Evolutionary conservation across 2,329 filamentous ascomycete species (phyloP).

Genomic region (Aspergillus sclerotialis): DNA sequence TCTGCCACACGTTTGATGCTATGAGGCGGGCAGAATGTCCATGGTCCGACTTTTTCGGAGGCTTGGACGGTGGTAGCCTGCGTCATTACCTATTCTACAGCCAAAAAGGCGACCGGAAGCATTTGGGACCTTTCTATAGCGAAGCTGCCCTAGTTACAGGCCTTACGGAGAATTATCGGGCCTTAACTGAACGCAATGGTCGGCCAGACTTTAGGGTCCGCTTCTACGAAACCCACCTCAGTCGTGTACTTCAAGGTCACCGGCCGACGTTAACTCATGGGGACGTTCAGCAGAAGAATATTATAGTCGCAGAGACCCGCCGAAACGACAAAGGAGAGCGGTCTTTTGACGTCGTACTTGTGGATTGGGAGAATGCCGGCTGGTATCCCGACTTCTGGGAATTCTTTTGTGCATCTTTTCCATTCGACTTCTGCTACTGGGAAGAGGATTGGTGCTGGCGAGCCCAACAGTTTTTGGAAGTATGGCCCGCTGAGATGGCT

Average conservation of each 20-base stretch:
- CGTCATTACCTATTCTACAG: conserved; percentile 20
- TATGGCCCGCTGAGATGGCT: neutral
- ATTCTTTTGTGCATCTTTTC: neutral
- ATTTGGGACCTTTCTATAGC: conserved; percentile 17
- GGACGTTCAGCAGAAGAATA: neutral
- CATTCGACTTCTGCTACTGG: neutral
- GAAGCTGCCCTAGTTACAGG: conserved; percentile 20
- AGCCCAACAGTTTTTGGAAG: neutral
- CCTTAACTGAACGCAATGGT: conserved; percentile 12
- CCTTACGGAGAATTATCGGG: conserved; percentile 18
- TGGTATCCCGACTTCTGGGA: neutral
- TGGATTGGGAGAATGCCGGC: neutral
- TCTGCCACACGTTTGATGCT: conserved; percentile 13
- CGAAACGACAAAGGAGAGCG: neutral
- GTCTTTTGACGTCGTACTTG: neutral
- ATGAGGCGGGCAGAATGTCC: conserved; percentile 18
- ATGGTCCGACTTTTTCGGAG: conserved; percentile 18
- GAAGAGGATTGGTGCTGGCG: neutral
- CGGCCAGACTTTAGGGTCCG: conserved; percentile 2
- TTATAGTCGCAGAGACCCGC: neutral
- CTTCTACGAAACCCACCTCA: neutral
- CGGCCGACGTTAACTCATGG: neutral
- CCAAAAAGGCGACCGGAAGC: conserved; percentile 7
- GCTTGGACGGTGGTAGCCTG: conserved; percentile 16
- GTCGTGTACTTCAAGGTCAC: neutral